phyloP scores from a whole-genome alignment of 1,284 basidiomycete genomes.

The Phaffia rhodozyma region DNA sequence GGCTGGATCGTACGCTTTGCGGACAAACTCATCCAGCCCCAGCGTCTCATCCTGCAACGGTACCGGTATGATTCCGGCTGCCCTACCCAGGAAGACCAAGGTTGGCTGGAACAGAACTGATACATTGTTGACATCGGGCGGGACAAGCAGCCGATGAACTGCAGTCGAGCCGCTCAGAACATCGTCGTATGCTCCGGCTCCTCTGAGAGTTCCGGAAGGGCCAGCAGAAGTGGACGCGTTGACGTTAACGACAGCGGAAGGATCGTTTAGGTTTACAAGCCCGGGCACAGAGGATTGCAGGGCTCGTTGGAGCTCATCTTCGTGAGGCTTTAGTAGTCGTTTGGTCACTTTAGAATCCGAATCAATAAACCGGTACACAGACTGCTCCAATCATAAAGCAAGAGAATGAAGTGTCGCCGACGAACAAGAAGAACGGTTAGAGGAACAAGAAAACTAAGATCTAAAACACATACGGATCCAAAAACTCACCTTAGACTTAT shows the following conservation, averaged over 20 bases:
- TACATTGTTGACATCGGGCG: constrained; percentile 90
- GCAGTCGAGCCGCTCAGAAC: constrained; percentile 40
- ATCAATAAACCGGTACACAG: constrained; percentile 81
- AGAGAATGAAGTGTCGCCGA: neutral
- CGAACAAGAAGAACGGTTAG: neutral
- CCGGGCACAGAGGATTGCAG: constrained; percentile 89
- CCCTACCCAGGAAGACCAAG: constrained; percentile 65
- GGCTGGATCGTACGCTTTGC: constrained; percentile 85
- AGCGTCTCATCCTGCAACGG: constrained; percentile 42
- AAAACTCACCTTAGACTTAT: constrained; percentile 56
- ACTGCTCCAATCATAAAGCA: constrained; percentile 36
- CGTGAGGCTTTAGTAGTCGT: constrained; percentile 59
- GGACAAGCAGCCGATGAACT: constrained; percentile 73
- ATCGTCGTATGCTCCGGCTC: constrained; percentile 36
- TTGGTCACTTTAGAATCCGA: constrained; percentile 61
- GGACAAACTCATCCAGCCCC: constrained; percentile 79
- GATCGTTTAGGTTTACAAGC: constrained; percentile 44
- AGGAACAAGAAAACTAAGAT: neutral
- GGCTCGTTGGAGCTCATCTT: constrained; percentile 72
- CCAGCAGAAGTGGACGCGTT: constrained; percentile 20
- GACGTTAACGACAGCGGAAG: neutral
- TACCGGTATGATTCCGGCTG: constrained; percentile 55
- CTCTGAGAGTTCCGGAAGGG: constrained; percentile 42
- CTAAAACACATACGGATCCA: neutral
- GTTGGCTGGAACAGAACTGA: constrained; percentile 89